Evolutionary conservation across 129 eudicot species (phyloP).

Genomic region (Heracleum sosnowskyi): DNA sequence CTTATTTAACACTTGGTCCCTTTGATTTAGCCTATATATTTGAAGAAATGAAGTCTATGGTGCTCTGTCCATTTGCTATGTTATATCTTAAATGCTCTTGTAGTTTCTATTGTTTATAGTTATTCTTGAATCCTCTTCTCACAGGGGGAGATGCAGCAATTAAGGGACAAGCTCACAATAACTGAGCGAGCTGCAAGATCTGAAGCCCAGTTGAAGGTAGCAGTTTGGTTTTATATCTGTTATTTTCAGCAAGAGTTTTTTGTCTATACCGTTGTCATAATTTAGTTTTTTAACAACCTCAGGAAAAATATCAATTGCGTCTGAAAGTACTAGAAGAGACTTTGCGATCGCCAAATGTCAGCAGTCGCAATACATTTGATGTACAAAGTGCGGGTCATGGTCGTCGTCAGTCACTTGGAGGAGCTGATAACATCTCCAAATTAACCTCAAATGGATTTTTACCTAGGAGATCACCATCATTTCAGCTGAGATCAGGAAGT

Average conservation of each 20-base stretch:
- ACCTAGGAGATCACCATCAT: slow-evolving; percentile 79
- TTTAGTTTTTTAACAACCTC: not conserved
- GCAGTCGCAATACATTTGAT: slow-evolving; percentile 41
- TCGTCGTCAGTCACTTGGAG: slow-evolving; percentile 89
- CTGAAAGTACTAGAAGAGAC: slow-evolving; percentile 81
- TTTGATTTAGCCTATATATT: not conserved
- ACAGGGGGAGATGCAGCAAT: slow-evolving; percentile 90
- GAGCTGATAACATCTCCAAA: slow-evolving; percentile 73
- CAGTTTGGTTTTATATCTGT: not conserved
- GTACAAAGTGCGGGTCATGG: slow-evolving; percentile 56
- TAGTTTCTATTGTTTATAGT: slow-evolving; percentile 19
- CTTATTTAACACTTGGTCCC: not conserved
- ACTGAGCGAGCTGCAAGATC: slow-evolving; percentile 76
- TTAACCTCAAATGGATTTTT: slow-evolving; percentile 74
- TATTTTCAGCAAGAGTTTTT: not conserved
- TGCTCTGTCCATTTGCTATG: not conserved
- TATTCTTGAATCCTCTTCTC: slow-evolving; percentile 19
- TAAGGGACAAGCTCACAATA: slow-evolving; percentile 76
- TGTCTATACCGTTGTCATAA: not conserved
- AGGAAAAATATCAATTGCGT: slow-evolving; percentile 82
- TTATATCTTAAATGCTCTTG: slow-evolving; percentile 6
- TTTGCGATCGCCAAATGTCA: slow-evolving; percentile 51
- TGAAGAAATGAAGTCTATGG: not conserved
- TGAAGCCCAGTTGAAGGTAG: slow-evolving; percentile 82
- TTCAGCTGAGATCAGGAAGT: slow-evolving; percentile 68